Evolutionary conservation across 202 grass and related monocot species (phyloP).

Genomic region (Carex sylvatica): DNA sequence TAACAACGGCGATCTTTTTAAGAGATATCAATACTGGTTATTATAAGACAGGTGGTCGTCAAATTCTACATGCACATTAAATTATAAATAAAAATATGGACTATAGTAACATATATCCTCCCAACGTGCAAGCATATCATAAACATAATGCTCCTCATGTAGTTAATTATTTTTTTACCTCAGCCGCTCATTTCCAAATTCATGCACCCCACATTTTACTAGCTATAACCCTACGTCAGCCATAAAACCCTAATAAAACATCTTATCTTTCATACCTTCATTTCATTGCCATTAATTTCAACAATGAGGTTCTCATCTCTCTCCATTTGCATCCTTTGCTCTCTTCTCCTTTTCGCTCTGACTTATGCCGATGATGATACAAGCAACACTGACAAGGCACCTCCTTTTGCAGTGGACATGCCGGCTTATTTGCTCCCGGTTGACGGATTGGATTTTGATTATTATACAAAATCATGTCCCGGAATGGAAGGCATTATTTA

Average conservation of each 20-base stretch:
- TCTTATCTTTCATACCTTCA: not conserved
- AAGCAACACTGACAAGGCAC: not conserved
- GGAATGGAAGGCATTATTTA: slow-evolving; percentile 58
- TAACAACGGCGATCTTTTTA: not conserved
- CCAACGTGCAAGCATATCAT: slow-evolving; percentile 18
- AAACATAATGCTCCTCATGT: slow-evolving; percentile 22
- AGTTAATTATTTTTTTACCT: slow-evolving; percentile 10
- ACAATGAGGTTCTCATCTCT: not conserved
- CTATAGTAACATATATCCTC: not conserved
- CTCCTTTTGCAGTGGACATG: not conserved
- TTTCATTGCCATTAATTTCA: not conserved
- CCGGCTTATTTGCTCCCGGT: slow-evolving; percentile 32
- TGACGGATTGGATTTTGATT: slow-evolving; percentile 31
- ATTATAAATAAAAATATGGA: not conserved
- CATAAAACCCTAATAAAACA: not conserved
- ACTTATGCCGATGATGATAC: not conserved
- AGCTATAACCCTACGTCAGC: not conserved
- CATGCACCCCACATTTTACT: slow-evolving; percentile 5
- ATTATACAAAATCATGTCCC: slow-evolving; percentile 62
- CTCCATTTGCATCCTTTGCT: slow-evolving; percentile 3
- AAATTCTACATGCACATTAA: not conserved
- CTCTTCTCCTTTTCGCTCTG: not conserved
- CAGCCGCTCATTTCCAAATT: slow-evolving; percentile 15
- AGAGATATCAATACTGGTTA: not conserved
- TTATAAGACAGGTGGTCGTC: slow-evolving; percentile 5